Conservation (phyloP, 768 basidiomycete species). For the Termitomyces sp. region DNA sequence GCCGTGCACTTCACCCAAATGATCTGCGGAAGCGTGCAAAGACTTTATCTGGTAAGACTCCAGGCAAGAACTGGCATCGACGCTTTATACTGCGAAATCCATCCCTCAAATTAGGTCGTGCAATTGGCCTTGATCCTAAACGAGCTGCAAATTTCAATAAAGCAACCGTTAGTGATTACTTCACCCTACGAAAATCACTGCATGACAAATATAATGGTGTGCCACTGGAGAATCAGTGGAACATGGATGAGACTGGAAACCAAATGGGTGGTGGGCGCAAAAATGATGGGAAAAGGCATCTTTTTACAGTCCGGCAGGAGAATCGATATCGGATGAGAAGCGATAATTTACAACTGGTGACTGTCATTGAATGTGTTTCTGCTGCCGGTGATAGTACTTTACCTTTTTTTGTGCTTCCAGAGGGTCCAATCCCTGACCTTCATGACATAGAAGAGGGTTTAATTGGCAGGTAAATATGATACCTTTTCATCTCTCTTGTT, state of each 20-base stretch:
- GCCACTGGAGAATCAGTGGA: not conserved
- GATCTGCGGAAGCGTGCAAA: not conserved
- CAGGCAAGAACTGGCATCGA: not conserved
- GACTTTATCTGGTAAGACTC: not conserved
- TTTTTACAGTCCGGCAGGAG: not conserved
- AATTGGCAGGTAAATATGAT: not conserved
- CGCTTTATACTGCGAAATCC: not conserved
- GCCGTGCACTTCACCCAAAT: too few species aligned
- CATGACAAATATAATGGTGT: not conserved
- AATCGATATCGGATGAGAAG: not conserved
- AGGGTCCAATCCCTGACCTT: not conserved
- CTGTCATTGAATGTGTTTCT: not conserved
- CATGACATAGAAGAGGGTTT: not conserved
- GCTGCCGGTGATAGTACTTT: not conserved
- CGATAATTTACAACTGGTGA: not conserved
- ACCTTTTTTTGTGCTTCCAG: not conserved
- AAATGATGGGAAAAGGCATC: conserved; percentile 1
- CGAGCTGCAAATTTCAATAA: not conserved
- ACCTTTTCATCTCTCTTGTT: not conserved
- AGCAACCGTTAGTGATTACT: not conserved
- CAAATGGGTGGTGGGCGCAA: not conserved
- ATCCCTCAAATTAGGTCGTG: not conserved
- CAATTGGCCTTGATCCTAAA: not conserved
- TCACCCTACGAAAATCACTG: not conserved
- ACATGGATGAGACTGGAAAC: conserved; percentile 2